A percentile compares a stretch with the other conserved stretches of the same genome.
These are phyloP conservation scores for Trichothecium sympodiale DNA, from an alignment of 2,329 filamentous ascomycete genomes.

Conservation along the genomic window DNA sequence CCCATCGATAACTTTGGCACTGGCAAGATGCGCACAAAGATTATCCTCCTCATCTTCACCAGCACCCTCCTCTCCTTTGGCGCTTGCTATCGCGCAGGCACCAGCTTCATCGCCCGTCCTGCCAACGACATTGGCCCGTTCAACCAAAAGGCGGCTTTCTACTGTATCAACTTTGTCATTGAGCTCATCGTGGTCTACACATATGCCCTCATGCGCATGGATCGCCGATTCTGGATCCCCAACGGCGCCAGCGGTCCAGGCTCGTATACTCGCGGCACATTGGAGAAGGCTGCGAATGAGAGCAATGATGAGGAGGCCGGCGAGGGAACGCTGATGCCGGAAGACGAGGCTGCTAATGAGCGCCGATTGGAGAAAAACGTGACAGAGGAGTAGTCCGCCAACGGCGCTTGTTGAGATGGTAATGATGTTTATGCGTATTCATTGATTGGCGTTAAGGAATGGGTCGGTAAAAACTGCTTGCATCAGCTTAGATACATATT, in stretches of 20 bases:
- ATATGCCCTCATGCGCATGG: constrained; percentile 59
- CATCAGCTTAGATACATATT: too few relatives aligned
- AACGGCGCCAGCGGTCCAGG: constrained; percentile 53
- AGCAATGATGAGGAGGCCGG: background rate
- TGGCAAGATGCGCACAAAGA: constrained; percentile 56
- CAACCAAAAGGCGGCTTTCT: constrained; percentile 62
- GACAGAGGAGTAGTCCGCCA: too few relatives aligned
- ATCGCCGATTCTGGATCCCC: constrained; percentile 65
- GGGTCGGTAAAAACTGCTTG: too few relatives aligned
- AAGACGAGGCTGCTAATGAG: background rate
- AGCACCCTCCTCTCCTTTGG: constrained; percentile 53
- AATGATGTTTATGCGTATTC: too few relatives aligned
- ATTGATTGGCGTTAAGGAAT: too few relatives aligned
- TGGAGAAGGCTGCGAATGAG: background rate
- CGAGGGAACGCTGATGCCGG: background rate
- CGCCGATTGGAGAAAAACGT: background rate
- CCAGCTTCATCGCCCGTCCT: constrained; percentile 40
- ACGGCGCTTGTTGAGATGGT: too few relatives aligned
- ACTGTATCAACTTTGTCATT: constrained; percentile 65
- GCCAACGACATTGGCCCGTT: constrained; percentile 53
- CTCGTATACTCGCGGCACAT: constrained; percentile 25
- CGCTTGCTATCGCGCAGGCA: constrained; percentile 56
- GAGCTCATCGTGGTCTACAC: constrained; percentile 60
- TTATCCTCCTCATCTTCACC: constrained; percentile 50
- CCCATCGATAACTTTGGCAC: constrained; percentile 42